Conservation (phyloP, 139 green algal genomes). For the Volvox reticuliferus region DNA sequence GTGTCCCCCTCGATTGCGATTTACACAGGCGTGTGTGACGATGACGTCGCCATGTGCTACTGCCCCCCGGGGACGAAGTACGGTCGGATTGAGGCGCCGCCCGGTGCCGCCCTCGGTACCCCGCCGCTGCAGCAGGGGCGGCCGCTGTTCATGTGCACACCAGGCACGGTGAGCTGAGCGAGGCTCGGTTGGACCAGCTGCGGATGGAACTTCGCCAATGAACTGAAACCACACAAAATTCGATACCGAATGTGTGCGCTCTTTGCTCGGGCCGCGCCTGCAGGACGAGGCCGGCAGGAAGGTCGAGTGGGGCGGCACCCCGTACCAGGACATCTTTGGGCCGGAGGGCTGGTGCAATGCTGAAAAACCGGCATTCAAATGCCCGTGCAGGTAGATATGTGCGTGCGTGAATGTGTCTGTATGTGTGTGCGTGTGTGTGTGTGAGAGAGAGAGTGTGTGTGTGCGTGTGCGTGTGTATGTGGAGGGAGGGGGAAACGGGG, state of each 20-base stretch:
- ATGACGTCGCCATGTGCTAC: constrained; percentile 64
- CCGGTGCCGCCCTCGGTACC: constrained; percentile 2
- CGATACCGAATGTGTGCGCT: no score
- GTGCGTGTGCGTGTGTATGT: no score
- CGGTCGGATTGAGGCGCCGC: constrained; percentile 22
- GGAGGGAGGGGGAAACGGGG: no score
- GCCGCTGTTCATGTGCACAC: constrained; percentile 52
- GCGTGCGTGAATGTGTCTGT: neutral
- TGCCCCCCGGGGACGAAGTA: constrained; percentile 61
- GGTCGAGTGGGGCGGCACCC: constrained; percentile 44
- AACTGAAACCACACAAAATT: no score
- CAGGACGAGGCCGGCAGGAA: constrained; percentile 41
- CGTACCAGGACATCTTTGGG: constrained; percentile 60
- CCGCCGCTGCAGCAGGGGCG: constrained; percentile 38
- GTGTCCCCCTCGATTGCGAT: no score
- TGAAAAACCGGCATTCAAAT: constrained; percentile 31
- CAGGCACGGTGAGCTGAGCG: neutral
- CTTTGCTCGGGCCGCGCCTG: no score
- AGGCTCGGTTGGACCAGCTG: neutral
- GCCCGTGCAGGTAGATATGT: constrained; percentile 23
- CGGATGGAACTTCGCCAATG: no score
- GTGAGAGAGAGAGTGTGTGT: neutral
- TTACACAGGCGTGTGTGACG: constrained; percentile 64
- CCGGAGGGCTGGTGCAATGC: constrained; percentile 68
- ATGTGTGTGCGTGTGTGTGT: no score